These are phyloP conservation scores for Cucumis melo DNA, from an alignment of 306 rosid genomes.

Conservation along the genomic window DNA sequence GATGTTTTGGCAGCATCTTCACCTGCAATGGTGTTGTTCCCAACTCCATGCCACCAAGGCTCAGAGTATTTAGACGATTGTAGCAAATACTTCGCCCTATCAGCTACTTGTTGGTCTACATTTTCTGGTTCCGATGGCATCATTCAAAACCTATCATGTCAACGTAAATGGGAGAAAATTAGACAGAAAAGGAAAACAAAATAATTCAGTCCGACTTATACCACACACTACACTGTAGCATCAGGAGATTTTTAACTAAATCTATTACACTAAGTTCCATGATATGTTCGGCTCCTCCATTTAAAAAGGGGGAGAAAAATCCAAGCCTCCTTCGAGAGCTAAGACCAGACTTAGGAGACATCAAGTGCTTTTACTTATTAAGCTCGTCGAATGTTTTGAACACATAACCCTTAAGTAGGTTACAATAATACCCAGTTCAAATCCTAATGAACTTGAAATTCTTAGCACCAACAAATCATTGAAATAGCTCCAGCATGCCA, in stretches of 20 bases:
- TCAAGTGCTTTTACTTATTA: background rate
- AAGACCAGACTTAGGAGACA: background rate
- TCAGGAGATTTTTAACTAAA: background rate
- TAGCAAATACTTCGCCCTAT: constrained; percentile 21
- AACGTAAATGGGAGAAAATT: background rate
- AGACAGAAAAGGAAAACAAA: background rate
- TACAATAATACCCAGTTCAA: background rate
- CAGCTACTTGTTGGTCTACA: constrained; percentile 22
- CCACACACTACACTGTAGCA: background rate
- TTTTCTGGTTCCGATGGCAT: constrained; percentile 59
- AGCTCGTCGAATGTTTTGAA: background rate
- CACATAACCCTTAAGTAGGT: background rate
- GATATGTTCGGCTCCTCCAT: background rate
- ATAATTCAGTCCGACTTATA: background rate
- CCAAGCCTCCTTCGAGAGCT: background rate
- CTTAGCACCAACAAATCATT: background rate
- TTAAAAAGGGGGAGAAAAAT: background rate
- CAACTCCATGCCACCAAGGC: constrained; percentile 55
- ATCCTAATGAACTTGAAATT: background rate
- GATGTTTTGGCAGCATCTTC: constrained; percentile 28
- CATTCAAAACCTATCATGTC: constrained; percentile 20
- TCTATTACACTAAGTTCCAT: background rate
- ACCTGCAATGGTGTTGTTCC: constrained; percentile 9
- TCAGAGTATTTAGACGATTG: constrained; percentile 30
- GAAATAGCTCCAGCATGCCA: background rate